These are phyloP conservation scores for Aspergillus egyptiacus DNA, from an alignment of 495 filamentous ascomycete genomes.

Conservation along the genomic window DNA sequence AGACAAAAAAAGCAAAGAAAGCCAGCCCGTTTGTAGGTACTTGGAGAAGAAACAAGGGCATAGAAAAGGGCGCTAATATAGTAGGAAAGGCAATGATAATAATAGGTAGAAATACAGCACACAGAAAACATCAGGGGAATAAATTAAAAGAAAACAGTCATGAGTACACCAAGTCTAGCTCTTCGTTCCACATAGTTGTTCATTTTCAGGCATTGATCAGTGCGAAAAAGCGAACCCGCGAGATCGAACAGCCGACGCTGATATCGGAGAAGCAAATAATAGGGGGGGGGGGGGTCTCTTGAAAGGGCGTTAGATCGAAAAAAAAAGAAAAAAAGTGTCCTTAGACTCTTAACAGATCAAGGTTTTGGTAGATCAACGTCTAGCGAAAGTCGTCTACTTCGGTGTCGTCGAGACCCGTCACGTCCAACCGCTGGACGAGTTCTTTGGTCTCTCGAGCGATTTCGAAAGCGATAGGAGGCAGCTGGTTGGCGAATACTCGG, in stretches of 20 bases:
- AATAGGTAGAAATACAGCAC: constrained; percentile 14
- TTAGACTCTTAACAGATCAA: background rate
- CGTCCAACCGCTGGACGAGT: constrained; percentile 47
- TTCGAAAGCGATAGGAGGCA: constrained; percentile 82
- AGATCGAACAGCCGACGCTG: constrained; percentile 7
- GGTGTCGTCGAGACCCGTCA: constrained; percentile 26
- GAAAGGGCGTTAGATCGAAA: constrained; percentile 1
- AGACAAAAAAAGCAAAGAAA: constrained; percentile 1
- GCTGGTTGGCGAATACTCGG: constrained; percentile 60
- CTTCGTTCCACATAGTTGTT: constrained; percentile 41
- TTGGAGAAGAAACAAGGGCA: background rate
- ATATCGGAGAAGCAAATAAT: constrained; percentile 9
- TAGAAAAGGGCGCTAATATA: constrained; percentile 17
- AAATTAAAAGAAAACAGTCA: constrained; percentile 14
- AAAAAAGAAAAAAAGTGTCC: constrained; percentile 8
- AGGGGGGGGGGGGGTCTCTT: no score
- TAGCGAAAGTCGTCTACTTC: constrained; percentile 44
- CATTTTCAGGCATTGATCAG: constrained; percentile 37
- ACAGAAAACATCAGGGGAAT: constrained; percentile 6
- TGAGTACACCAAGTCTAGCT: constrained; percentile 32
- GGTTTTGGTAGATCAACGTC: background rate
- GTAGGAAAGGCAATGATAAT: background rate
- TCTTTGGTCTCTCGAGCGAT: constrained; percentile 80
- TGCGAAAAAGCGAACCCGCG: constrained; percentile 27
- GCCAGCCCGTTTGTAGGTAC: constrained; percentile 1